Percentiles rank a stretch among this genome's conserved stretches.
Evolutionary conservation across 441 rosid species (phyloP).

Genomic region (Aquilaria agallochum): DNA sequence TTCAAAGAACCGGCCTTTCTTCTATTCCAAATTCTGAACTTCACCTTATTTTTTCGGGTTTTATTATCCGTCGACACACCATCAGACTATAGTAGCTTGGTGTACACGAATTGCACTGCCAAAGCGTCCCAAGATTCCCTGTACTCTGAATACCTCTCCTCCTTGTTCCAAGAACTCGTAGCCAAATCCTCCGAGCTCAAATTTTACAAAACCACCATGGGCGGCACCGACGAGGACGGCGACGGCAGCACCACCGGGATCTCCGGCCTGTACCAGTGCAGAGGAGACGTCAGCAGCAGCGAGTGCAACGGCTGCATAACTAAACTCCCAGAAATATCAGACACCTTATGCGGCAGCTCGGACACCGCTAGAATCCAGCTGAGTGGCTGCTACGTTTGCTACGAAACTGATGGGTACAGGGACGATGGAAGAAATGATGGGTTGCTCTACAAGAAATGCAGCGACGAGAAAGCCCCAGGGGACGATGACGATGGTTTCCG

Average conservation of each 20-base stretch:
- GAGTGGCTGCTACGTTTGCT: slow-evolving; percentile 58
- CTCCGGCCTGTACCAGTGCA: slow-evolving; percentile 72
- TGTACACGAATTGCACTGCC: slow-evolving; percentile 48
- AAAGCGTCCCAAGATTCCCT: slow-evolving; percentile 21
- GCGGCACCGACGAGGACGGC: slow-evolving; percentile 30
- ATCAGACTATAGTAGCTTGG: slow-evolving; percentile 36
- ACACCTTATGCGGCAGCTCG: slow-evolving; percentile 34
- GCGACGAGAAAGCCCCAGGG: slow-evolving; percentile 26
- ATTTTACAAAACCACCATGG: slow-evolving; percentile 49
- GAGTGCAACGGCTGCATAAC: slow-evolving; percentile 55
- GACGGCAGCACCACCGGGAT: slow-evolving; percentile 28
- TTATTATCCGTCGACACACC: slow-evolving; percentile 13
- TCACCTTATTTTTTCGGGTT: slow-evolving; percentile 16
- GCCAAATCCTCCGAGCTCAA: slow-evolving; percentile 40
- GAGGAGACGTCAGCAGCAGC: slow-evolving; percentile 36
- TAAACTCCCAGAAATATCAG: slow-evolving; percentile 32
- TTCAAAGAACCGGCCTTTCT: slow-evolving; percentile 12
- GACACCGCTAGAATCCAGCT: slow-evolving; percentile 64
- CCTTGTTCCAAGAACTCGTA: slow-evolving; percentile 38
- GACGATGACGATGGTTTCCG: slow-evolving; percentile 25
- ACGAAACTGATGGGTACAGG: slow-evolving; percentile 33
- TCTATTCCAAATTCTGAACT: slow-evolving; percentile 18
- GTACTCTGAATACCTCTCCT: slow-evolving; percentile 33
- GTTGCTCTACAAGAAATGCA: slow-evolving; percentile 45
- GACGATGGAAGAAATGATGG: slow-evolving; percentile 20